Base-by-base conservation (phyloP, 148 eudicot species). In the Chenopodium formosanum region DNA sequence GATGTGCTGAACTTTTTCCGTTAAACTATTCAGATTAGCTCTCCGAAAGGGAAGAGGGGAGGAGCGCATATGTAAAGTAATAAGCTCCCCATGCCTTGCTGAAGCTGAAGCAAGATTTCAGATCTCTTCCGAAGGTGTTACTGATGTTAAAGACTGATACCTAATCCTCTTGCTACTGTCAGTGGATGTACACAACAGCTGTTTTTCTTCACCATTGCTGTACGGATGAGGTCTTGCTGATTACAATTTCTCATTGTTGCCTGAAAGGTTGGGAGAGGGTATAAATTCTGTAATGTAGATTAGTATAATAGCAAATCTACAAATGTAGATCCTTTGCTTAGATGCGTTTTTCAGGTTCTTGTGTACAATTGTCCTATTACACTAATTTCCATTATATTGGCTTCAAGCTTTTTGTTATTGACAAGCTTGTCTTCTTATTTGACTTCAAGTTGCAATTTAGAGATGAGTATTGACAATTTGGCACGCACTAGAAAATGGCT, bases 41-140 rank as follows among this genome's bases (percentile, higher is more conserved):
- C 86, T 94, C 29, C 77, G 99, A 73, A 96, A 96, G 83, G 98
- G 99, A 79, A 89, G 99, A 89, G 99, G 84, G 19, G 98, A 94
- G 81, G 99, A 96, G 82, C 91, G 98, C 17, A 89, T 96, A 74
- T 96, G 99, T 76, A 96, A 96, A 88, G 98, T 96, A 78, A 91
- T 96, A 73, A 94, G 99, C 81, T 96, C 98, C 19, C 99, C 99
- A 0, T 96, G 98, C 85, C 91, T 96, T 68, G 92, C 98, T 79
- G 99, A 96, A 86, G 95, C 98, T 75, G 99, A 94, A 86, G 99
- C 99, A 16, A 90, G 99, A 67, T 94, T 95, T 87, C 95, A 91
- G 86, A 95, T 95, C 32, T 81, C 91, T 63, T 10, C 86, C 12
- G 97, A 94, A 79, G 99, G 98, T 56, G 94, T 96, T 37, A 84